These are phyloP conservation scores for Elsinoe arachidis DNA, from an alignment of 2,329 filamentous ascomycete species.

Conservation along the genomic window DNA sequence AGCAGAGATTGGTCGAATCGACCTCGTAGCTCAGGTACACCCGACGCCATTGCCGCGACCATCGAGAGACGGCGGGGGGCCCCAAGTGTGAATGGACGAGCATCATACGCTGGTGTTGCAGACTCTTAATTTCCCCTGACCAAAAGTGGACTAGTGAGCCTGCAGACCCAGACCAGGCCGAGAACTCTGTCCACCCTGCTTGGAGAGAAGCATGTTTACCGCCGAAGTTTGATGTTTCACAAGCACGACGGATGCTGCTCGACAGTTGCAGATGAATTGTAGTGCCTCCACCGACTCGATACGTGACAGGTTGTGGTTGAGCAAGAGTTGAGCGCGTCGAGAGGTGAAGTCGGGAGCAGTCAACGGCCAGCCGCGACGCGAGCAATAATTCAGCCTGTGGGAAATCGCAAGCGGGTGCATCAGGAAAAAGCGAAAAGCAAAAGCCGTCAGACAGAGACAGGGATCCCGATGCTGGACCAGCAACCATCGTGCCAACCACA, in stretches of 20 bases:
- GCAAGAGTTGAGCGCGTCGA: neutral
- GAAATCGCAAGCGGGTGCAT: neutral
- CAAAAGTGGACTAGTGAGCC: slow-evolving; percentile 4
- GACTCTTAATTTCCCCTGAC: slow-evolving; percentile 13
- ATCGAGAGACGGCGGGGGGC: neutral
- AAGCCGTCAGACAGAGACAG: neutral
- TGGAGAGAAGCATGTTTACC: neutral
- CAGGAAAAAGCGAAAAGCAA: slow-evolving; percentile 8
- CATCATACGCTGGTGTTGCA: slow-evolving; percentile 9
- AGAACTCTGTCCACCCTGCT: neutral
- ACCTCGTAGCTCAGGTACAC: slow-evolving; percentile 7
- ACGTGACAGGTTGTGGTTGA: neutral
- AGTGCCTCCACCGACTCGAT: neutral
- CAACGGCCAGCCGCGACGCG: neutral
- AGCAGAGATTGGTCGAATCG: neutral
- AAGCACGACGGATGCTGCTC: slow-evolving; percentile 3
- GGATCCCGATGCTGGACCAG: slow-evolving; percentile 7
- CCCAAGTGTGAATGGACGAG: neutral
- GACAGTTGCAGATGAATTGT: slow-evolving; percentile 5
- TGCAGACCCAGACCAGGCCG: slow-evolving; percentile 6
- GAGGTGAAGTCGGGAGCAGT: slow-evolving; percentile 5
- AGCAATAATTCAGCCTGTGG: neutral
- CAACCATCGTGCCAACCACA: neutral
- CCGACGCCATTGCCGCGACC: neutral
- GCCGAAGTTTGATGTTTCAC: neutral